A percentile compares a stretch with the other conserved stretches of the same genome.
These are phyloP conservation scores for Zancudomyces culisetae DNA, from an alignment of 371 early-diverging fungal species.

Conservation along the genomic window DNA sequence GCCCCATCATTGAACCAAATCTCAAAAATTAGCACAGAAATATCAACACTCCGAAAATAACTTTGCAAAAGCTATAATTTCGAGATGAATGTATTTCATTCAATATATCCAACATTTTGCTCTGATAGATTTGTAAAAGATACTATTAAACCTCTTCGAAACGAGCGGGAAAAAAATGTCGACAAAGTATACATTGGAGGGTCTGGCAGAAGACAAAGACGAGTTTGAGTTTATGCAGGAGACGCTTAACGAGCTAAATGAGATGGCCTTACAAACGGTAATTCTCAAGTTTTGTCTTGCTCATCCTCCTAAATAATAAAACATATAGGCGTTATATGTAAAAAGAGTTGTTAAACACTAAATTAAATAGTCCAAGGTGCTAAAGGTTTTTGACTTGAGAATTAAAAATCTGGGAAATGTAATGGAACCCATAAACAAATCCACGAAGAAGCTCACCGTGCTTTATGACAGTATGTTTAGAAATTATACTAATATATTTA, in stretches of 20 bases:
- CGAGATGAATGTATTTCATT: no score
- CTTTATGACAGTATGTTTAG: constrained; percentile 46
- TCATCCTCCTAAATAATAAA: no score
- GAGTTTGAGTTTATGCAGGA: constrained; percentile 24
- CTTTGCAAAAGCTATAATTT: no score
- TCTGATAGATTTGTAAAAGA: no score
- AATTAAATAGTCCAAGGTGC: constrained; percentile 33
- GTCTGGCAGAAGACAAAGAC: constrained; percentile 21
- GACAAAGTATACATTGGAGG: constrained; percentile 12
- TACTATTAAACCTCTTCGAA: no score
- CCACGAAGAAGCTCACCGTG: constrained; percentile 61
- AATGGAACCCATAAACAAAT: constrained; percentile 65
- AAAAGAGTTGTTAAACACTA: no score
- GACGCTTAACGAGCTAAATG: constrained; percentile 24
- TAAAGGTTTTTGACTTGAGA: constrained; percentile 65
- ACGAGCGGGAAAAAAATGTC: constrained; percentile 7
- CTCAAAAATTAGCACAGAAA: no score
- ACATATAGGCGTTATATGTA: not conserved
- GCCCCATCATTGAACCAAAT: no score
- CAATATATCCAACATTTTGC: no score
- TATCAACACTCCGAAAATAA: no score
- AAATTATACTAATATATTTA: no score
- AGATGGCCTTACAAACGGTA: constrained; percentile 20
- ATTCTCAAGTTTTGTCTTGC: no score
- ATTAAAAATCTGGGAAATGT: constrained; percentile 57